Evolutionary conservation across 2,329 filamentous ascomycete genomes (phyloP).

Genomic region (Tolypocladium ovalisporum): DNA sequence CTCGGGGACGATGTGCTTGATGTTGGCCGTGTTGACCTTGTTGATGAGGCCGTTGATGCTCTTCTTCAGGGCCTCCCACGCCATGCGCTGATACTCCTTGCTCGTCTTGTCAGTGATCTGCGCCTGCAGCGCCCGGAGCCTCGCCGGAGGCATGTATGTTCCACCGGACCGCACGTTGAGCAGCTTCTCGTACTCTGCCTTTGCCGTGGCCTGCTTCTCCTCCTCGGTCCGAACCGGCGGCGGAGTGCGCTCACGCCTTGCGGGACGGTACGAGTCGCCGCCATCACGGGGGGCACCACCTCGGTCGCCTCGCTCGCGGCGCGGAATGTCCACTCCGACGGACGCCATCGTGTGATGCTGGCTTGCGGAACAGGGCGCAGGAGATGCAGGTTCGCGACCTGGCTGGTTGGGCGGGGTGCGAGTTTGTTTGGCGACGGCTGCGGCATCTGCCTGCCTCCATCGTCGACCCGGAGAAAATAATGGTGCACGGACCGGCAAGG

Average conservation of each 20-base stretch:
- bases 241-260: constrained; percentile 19
- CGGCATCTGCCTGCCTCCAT: not conserved
- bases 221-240: constrained; percentile 51
- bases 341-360: constrained; percentile 28
- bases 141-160: constrained; percentile 89
- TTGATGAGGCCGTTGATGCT: constrained; percentile 98
- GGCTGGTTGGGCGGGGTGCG: not conserved
- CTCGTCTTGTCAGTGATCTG: constrained; percentile 94
- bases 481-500: constrained; percentile 11
- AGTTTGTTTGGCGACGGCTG: not conserved
- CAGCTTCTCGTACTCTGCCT: constrained; percentile 88
- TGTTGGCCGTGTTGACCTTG: constrained; percentile 97
- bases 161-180: constrained; percentile 88
- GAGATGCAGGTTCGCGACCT: not conserved
- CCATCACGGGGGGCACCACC: constrained; percentile 24
- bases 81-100: constrained; percentile 98
- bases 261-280: constrained; percentile 39
- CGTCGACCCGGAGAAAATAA: constrained; percentile 10
- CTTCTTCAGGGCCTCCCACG: constrained; percentile 98
- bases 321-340: constrained; percentile 29
- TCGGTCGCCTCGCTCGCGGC: constrained; percentile 20
- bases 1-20: constrained; percentile 94
- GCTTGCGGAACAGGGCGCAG: not conserved
- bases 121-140: constrained; percentile 81
- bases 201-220: constrained; percentile 77